Conservation (phyloP, 1,284 basidiomycete genomes). For the Lignosus rhinocerotis region DNA sequence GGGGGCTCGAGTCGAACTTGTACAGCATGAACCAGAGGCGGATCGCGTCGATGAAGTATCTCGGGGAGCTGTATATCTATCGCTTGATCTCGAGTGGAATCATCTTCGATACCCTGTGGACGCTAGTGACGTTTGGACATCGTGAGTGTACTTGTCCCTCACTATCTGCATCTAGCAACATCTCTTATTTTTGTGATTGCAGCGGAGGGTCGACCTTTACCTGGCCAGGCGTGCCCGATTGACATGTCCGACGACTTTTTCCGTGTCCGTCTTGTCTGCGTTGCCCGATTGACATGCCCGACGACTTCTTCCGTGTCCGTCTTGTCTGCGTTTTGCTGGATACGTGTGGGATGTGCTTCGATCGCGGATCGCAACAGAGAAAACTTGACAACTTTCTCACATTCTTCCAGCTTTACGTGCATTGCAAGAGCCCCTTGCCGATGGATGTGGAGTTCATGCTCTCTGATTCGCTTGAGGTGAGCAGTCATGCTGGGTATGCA, state of each 20-base stretch:
- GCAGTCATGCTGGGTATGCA: background rate
- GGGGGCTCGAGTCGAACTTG: slow-evolving; percentile 91
- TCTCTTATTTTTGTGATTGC: slow-evolving; percentile 9
- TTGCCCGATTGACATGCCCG: slow-evolving; percentile 84
- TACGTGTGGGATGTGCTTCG: slow-evolving; percentile 98
- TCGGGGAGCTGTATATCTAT: slow-evolving; percentile 98
- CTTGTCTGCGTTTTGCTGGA: slow-evolving; percentile 92
- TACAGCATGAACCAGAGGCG: slow-evolving; percentile 96
- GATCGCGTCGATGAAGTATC: slow-evolving; percentile 88
- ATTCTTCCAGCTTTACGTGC: slow-evolving; percentile 90
- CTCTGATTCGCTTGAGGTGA: slow-evolving; percentile 87
- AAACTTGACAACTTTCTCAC: slow-evolving; percentile 91
- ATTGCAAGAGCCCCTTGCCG: slow-evolving; percentile 85
- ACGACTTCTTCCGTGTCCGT: slow-evolving; percentile 95
- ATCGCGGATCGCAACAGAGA: slow-evolving; percentile 86
- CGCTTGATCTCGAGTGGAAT: slow-evolving; percentile 88
- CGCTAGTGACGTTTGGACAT: slow-evolving; percentile 94
- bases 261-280: slow-evolving; percentile 89
- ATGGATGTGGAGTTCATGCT: slow-evolving; percentile 99
- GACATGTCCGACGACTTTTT: slow-evolving; percentile 98
- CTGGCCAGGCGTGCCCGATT: slow-evolving; percentile 71
- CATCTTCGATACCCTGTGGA: slow-evolving; percentile 95
- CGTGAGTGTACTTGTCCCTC: slow-evolving; percentile 53
- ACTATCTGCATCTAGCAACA: slow-evolving; percentile 1
- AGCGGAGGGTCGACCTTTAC: slow-evolving; percentile 91